Conservation (phyloP, 2,329 filamentous ascomycete species). For the Fusarium oxysporum region DNA sequence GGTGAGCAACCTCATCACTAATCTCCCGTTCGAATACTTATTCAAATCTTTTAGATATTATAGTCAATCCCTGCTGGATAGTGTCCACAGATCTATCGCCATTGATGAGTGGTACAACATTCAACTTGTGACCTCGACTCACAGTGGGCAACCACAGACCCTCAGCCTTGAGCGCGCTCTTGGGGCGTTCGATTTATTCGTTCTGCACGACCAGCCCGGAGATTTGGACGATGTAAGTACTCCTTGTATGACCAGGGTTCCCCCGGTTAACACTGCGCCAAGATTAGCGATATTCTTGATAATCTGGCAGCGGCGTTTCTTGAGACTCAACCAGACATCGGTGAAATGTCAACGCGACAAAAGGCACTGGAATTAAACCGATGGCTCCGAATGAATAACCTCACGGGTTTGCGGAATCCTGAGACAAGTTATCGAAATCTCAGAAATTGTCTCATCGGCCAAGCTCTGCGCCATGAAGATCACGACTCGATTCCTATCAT, state of each 20-base stretch:
- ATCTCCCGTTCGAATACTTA: constrained; percentile 1
- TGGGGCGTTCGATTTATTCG: constrained; percentile 89
- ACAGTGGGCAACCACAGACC: constrained; percentile 53
- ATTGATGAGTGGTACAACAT: constrained; percentile 77
- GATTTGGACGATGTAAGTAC: constrained; percentile 76
- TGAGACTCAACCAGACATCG: constrained; percentile 62
- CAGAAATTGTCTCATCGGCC: constrained; percentile 87
- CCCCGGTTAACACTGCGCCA: constrained; percentile 17
- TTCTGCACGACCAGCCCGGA: constrained; percentile 77
- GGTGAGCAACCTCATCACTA: constrained; percentile 57
- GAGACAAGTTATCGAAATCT: constrained; percentile 79
- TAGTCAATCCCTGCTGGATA: constrained; percentile 78
- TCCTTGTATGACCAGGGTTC: background rate
- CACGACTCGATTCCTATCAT: constrained; percentile 89
- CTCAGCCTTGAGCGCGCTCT: constrained; percentile 76
- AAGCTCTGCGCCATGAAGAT: constrained; percentile 77
- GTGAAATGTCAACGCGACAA: constrained; percentile 68
- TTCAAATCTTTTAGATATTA: constrained; percentile 69
- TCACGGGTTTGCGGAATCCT: constrained; percentile 76
- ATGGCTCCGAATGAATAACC: constrained; percentile 75
- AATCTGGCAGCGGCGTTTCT: constrained; percentile 69
- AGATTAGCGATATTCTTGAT: constrained; percentile 76
- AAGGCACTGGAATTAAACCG: constrained; percentile 75
- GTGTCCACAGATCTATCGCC: constrained; percentile 83
- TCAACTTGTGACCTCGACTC: constrained; percentile 33